Percentiles rank a stretch among this genome's conserved stretches.
phyloP scores from a whole-genome alignment of 768 basidiomycete species.

The Cyclocybe aegerita region DNA sequence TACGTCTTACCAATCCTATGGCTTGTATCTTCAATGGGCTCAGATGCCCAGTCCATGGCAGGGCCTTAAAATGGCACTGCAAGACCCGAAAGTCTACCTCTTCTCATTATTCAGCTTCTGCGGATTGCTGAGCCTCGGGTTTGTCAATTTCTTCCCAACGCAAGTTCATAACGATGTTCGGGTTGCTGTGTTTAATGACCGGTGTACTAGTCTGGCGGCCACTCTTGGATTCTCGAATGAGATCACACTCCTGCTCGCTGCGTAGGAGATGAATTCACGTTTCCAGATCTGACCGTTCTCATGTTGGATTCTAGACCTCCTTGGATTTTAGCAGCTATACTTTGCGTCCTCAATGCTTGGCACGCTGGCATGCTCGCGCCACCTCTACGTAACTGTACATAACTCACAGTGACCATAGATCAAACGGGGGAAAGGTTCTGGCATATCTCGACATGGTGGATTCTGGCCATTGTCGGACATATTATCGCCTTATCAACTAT shows the following conservation, averaged over 20 bases:
- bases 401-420: constrained; percentile 29
- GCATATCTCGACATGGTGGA: constrained; percentile 53
- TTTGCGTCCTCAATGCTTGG: constrained; percentile 50
- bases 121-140: constrained; percentile 51
- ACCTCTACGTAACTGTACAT: background rate
- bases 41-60: constrained; percentile 33
- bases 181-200: background rate
- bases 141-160: constrained; percentile 56
- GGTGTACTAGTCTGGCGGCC: constrained; percentile 38
- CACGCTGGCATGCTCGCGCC: constrained; percentile 32
- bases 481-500: constrained; percentile 55
- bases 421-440: constrained; percentile 58
- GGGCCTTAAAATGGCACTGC: constrained; percentile 52
- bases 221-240: constrained; percentile 60
- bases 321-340: constrained; percentile 52
- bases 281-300: background rate
- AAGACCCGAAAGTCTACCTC: constrained; percentile 48
- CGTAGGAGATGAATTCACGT: constrained; percentile 34
- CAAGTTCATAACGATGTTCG: constrained; percentile 12
- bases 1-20: constrained; percentile 25
- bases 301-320: constrained; percentile 42
- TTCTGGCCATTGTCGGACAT: constrained; percentile 55
- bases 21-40: background rate
- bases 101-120: constrained; percentile 49
- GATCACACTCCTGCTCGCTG: constrained; percentile 50